Percentiles rank a stretch among this genome's conserved stretches.
These are phyloP conservation scores for Solanum phureja DNA, from an alignment of 257 asterid genomes.

Conservation along the genomic window DNA sequence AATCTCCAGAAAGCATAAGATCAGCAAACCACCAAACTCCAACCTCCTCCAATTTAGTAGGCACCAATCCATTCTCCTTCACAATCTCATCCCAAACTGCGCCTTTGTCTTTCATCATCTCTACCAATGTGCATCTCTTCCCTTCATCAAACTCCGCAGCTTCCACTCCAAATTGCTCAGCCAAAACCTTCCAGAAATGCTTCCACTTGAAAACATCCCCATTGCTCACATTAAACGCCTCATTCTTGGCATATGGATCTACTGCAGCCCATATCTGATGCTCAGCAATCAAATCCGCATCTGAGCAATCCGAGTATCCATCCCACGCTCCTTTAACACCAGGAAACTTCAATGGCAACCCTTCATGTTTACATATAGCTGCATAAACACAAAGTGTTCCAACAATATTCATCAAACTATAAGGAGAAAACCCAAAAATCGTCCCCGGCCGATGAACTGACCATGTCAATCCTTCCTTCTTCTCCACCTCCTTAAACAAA, in stretches of 20 bases:
- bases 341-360: constrained; percentile 55
- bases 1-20: constrained; percentile 6
- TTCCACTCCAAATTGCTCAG: constrained; percentile 71
- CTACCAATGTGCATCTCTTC: constrained; percentile 29
- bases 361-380: constrained; percentile 80
- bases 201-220: constrained; percentile 94
- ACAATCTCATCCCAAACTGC: constrained; percentile 80
- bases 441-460: constrained; percentile 75
- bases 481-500: constrained; percentile 45
- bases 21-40: constrained; percentile 84
- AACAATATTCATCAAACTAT: constrained; percentile 69
- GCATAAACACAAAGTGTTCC: constrained; percentile 84
- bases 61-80: constrained; percentile 46
- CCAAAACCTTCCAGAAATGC: constrained; percentile 85
- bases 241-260: constrained; percentile 86
- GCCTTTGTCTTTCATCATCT: constrained; percentile 73
- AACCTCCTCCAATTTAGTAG: constrained; percentile 57
- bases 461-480: constrained; percentile 73
- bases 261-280: constrained; percentile 96
- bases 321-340: constrained; percentile 73
- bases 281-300: constrained; percentile 88
- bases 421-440: constrained; percentile 75
- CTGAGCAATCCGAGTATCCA: constrained; percentile 63
- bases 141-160: constrained; percentile 54
- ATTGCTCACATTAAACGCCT: constrained; percentile 80